A percentile compares a stretch with the other conserved stretches of the same genome.
phyloP scores from a whole-genome alignment of 75 land plant species.

The Isoetes taiwanensis region DNA sequence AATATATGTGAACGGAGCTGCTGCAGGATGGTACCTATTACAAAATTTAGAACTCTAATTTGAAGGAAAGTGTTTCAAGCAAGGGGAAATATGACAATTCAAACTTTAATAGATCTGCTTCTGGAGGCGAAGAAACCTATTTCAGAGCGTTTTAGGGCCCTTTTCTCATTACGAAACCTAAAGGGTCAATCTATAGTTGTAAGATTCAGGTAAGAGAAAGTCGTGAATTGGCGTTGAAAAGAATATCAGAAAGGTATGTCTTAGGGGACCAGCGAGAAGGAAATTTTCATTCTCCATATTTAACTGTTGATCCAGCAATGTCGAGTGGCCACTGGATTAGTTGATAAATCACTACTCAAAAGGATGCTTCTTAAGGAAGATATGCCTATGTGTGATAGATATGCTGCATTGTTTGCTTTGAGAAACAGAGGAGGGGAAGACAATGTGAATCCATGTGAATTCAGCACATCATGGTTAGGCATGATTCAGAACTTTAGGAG shows the following conservation, averaged over 20 bases:
- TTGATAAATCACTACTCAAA: too few species aligned
- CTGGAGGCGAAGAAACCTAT: slow-evolving; percentile 50
- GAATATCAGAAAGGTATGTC: slow-evolving; percentile 42
- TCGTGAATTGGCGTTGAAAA: slow-evolving; percentile 71
- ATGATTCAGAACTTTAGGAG: slow-evolving; percentile 35
- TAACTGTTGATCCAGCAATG: slow-evolving; percentile 84
- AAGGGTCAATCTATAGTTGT: slow-evolving; percentile 30
- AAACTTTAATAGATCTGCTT: slow-evolving; percentile 44
- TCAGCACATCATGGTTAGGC: too few species aligned
- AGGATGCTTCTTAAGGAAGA: slow-evolving; percentile 65
- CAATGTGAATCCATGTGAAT: slow-evolving; percentile 62
- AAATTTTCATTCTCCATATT: slow-evolving; percentile 56
- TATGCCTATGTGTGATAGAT: slow-evolving; percentile 67
- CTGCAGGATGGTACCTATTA: too few species aligned
- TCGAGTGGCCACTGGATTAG: too few species aligned
- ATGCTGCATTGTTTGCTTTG: slow-evolving; percentile 89
- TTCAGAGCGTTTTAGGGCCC: slow-evolving; percentile 76
- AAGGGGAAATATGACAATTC: too few species aligned
- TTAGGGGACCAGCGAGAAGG: slow-evolving; percentile 1
- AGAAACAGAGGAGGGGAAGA: slow-evolving; percentile 59
- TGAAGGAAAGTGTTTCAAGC: too few species aligned
- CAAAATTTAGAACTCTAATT: too few species aligned
- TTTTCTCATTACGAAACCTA: slow-evolving; percentile 89
- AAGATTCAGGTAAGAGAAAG: slow-evolving; percentile 89
- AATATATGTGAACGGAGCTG: too few species aligned